A percentile compares a stretch with the other conserved stretches of the same genome.
Evolutionary conservation across 208 protist species (phyloP).

Genomic region (Phytomonas francai): DNA sequence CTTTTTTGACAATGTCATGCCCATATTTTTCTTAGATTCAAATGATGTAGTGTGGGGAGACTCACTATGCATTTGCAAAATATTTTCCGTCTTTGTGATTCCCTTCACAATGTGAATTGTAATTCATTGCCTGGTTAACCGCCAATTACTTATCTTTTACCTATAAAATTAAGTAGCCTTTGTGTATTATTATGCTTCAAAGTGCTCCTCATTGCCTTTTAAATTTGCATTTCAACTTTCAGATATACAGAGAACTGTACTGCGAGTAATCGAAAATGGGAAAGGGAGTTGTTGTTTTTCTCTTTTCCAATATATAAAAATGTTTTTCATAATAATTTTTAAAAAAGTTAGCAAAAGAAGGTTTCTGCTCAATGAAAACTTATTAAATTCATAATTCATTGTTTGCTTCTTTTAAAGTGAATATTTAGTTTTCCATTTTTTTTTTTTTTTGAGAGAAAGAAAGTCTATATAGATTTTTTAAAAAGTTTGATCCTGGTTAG

Average conservation of each 20-base stretch:
- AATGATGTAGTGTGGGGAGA: not conserved
- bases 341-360: no score
- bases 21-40: not conserved
- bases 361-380: no score
- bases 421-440: no score
- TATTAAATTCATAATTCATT: no score
- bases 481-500: not conserved
- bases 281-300: not conserved
- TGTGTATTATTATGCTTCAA: not conserved
- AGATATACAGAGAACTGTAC: not conserved
- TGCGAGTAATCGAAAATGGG: not conserved
- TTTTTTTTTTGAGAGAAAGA: no score
- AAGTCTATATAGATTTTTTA: not conserved
- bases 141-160: not conserved
- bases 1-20: not conserved
- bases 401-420: no score
- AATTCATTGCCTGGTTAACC: not conserved
- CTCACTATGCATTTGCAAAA: not conserved
- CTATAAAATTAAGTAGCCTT: not conserved
- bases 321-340: no score
- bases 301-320: not conserved
- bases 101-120: not conserved
- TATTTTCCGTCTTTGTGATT: not conserved
- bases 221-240: not conserved
- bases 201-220: not conserved